These are phyloP conservation scores for Iris macrosiphon DNA, from an alignment of 106 monocot genomes.

Conservation along the genomic window DNA sequence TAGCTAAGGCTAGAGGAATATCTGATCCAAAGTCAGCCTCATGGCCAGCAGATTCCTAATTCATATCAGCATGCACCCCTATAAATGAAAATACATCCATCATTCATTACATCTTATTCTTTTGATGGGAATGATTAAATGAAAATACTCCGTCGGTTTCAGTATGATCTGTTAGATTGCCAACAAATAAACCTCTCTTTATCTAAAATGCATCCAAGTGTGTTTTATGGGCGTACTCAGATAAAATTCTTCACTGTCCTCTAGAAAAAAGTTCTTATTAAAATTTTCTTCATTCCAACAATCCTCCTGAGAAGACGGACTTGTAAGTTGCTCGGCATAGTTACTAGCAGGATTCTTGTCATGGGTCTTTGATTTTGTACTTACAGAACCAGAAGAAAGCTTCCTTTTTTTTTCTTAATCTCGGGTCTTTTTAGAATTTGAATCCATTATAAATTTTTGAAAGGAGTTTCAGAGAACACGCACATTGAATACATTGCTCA, in stretches of 20 bases:
- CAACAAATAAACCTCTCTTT: constrained; percentile 20
- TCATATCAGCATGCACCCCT: constrained; percentile 7
- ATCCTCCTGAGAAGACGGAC: constrained; percentile 26
- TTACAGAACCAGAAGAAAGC: constrained; percentile 9
- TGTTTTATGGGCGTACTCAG: constrained; percentile 23
- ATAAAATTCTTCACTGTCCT: constrained; percentile 12
- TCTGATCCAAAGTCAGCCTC: constrained; percentile 1
- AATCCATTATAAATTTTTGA: constrained; percentile 22
- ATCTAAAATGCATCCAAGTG: constrained; percentile 39
- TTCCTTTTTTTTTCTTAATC: too few species aligned
- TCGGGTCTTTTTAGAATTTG: constrained; percentile 3
- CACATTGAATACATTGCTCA: neutral
- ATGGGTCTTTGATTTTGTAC: constrained; percentile 5
- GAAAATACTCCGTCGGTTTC: constrained; percentile 8
- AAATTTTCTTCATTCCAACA: constrained; percentile 32
- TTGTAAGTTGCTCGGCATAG: constrained; percentile 9
- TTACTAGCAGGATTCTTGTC: constrained; percentile 11
- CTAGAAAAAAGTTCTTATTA: constrained; percentile 7
- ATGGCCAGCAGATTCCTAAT: constrained; percentile 7
- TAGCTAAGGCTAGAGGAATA: constrained; percentile 1
- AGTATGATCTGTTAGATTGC: constrained; percentile 18
- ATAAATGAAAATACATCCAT: neutral
- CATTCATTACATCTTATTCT: neutral
- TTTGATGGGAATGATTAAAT: constrained; percentile 1
- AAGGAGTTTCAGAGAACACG: too few species aligned